These are phyloP conservation scores for Prototheca cutis DNA, from an alignment of 163 green algal genomes.

Conservation along the genomic window DNA sequence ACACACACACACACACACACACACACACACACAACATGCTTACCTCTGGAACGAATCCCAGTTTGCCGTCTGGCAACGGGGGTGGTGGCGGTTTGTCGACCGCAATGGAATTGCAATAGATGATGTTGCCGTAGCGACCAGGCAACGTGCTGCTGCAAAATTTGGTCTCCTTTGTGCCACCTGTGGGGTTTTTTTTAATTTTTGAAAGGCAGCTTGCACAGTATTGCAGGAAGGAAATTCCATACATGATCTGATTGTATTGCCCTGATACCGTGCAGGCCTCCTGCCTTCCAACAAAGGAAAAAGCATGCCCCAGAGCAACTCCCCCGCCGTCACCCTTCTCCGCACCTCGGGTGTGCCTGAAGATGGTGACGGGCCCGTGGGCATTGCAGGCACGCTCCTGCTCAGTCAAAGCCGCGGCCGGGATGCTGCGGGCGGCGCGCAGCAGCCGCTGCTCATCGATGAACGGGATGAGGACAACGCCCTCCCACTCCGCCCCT, in stretches of 20 bases:
- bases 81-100: slow-evolving; percentile 34
- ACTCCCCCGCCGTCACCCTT: too few species aligned
- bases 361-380: slow-evolving; percentile 18
- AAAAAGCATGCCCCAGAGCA: too few species aligned
- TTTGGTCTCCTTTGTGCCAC: too few species aligned
- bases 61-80: slow-evolving; percentile 43
- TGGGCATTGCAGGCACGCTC: slow-evolving; percentile 62
- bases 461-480: slow-evolving; percentile 96
- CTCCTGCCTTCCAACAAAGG: too few species aligned
- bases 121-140: slow-evolving; percentile 28
- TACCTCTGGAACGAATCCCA: slow-evolving; percentile 47
- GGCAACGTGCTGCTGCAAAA: slow-evolving; percentile 62
- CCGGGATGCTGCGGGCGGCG: slow-evolving; percentile 30
- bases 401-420: slow-evolving; percentile 32
- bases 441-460: slow-evolving; percentile 71
- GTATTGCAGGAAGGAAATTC: too few species aligned
- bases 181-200: too few species aligned
- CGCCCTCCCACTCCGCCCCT: slow-evolving; percentile 51
- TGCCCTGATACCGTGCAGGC: too few species aligned
- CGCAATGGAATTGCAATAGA: slow-evolving; percentile 22
- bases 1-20: not conserved
- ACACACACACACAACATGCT: not conserved
- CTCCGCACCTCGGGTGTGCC: not conserved
- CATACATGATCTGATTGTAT: too few species aligned
- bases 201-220: too few species aligned